A percentile compares a stretch with the other conserved stretches of the same genome.
phyloP scores from a whole-genome alignment of 1,284 basidiomycete species.

The Papiliotrema laurentii region DNA sequence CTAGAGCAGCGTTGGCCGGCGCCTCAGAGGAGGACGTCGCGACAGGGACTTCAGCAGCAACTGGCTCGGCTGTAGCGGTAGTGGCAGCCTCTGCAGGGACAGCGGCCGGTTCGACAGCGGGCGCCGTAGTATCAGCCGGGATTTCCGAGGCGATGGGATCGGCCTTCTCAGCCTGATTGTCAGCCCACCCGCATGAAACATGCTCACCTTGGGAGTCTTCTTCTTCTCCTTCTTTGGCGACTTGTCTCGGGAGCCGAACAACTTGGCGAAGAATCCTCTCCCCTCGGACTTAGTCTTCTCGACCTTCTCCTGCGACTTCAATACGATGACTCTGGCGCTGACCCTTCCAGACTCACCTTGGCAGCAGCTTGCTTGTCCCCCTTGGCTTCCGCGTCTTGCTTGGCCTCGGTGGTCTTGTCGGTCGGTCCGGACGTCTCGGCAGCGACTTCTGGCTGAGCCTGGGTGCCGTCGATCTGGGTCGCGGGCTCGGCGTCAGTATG shows the following conservation, averaged over 20 bases:
- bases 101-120: slow-evolving; percentile 2
- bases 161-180: slow-evolving; percentile 30
- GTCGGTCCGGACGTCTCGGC: slow-evolving; percentile 6
- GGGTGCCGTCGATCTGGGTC: slow-evolving; percentile 29
- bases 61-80: slow-evolving; percentile 7
- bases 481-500: slow-evolving; percentile 30
- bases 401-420: slow-evolving; percentile 14
- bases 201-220: slow-evolving; percentile 39
- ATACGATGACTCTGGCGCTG: background rate
- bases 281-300: slow-evolving; percentile 39
- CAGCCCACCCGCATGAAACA: background rate
- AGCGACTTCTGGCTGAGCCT: slow-evolving; percentile 19
- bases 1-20: slow-evolving; percentile 10
- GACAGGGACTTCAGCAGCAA: slow-evolving; percentile 11
- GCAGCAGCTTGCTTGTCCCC: slow-evolving; percentile 30
- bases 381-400: slow-evolving; percentile 19
- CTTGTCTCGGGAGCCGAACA: slow-evolving; percentile 35
- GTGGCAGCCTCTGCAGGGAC: slow-evolving; percentile 1
- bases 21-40: slow-evolving; percentile 12
- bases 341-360: slow-evolving; percentile 21
- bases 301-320: slow-evolving; percentile 24
- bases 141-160: slow-evolving; percentile 22
- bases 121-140: slow-evolving; percentile 6
- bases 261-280: slow-evolving; percentile 38
- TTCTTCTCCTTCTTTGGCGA: slow-evolving; percentile 41